Evolutionary conservation across 2,329 filamentous ascomycete genomes (phyloP), one percentile per base, ranked within the genome.

Genomic region (Ascochyta rabiei): DNA sequence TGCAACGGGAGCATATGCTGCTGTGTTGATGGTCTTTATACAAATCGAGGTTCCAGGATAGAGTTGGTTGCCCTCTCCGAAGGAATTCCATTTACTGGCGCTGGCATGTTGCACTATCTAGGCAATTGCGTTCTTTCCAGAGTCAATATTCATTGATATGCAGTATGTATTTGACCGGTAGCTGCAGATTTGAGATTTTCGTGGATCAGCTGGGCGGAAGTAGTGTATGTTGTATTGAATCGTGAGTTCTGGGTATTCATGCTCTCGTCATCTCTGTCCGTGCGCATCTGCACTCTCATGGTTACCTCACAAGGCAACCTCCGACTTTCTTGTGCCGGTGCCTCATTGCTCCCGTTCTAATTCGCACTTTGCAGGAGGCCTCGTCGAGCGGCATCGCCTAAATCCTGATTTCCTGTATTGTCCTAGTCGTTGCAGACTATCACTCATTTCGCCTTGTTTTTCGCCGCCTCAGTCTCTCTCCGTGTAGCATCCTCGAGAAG

Each of bases 401-500:
- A 2, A 4, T 30, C 9, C 6, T 35, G 15, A 21, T 7, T 30
- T 16, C 16, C 18, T 4, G 4, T 35, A 10, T 18, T 21, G 8
- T 23, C 9, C 23, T 7, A 30, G 10, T n/a, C n/a, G 10, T 19
- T 26, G 15, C 13, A 28, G 13, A 16, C 4, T 6, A 15, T n/a
- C 41, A 15, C 57, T 74, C 67, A 73, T 54, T 74, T 74, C 34
- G 71, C 71, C 61, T 74, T 74, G 42, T 70, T 71, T 61, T 72
- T 74, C 48, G 69, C 66, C 15, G 69, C 69, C 52, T 73, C 70
- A 3, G 71, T 71, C 51, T 74, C 71, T 55, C 71, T 64, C 64
- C 72, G 63, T 42, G 72, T 96, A 18, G 93, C 93, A 79, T 97
- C 93, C 79, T 97, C 93, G 58, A 97, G 78, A 59, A 97, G 77